Base-by-base conservation (phyloP, 768 basidiomycete genomes). In the Lactifluus subvellereus region DNA sequence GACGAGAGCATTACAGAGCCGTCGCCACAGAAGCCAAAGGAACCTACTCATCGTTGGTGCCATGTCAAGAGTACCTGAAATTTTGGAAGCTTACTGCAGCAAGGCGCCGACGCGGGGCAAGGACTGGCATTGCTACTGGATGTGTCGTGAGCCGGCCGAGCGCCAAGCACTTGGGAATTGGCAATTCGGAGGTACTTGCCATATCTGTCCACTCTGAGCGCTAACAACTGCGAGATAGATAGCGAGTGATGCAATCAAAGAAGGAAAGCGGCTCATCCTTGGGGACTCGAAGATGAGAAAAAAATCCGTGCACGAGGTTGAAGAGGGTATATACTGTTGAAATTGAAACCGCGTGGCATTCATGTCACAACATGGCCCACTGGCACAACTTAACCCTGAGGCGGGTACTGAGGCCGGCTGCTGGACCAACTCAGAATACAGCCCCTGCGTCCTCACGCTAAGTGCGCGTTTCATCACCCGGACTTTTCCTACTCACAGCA, bases 11-110 rank as follows among this genome's bases (percentile, higher is more conserved):
- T 47, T 50, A 80, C 79, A 52, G 70, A 68, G 49, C 76, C 76
- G 40, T 69, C 69, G 18, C 82, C 82, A 66, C 83, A 84, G 68
- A 78, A 84, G 9, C 83, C 82, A 60, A 79, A 84, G 69, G 80
- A 77, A 63, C 82, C 81, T 79, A 50, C 9, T 40, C 14, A 43
- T 37, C 43, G 53, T 56, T 53, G 30, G 54, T 52, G 22, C 50
- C 40, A 38, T 54, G 54, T 54, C 48, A 49, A 54, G 59, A 27
- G 32, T 42, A 18, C 4, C 16, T 10, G 27, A 6, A 32, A 59
- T 32, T n/a, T 45, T 35, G 27, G 48, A n/a, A 16, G 71, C 78
- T 68, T 59, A 79, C 78, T 79, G 71, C 79, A 80, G 66, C 79
- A 80, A 27, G 79, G 79, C 16, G 68, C 73, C 16, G 68, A 69